Conservation (phyloP, 2,329 filamentous ascomycete species). For the Elsinoe batatas region DNA sequence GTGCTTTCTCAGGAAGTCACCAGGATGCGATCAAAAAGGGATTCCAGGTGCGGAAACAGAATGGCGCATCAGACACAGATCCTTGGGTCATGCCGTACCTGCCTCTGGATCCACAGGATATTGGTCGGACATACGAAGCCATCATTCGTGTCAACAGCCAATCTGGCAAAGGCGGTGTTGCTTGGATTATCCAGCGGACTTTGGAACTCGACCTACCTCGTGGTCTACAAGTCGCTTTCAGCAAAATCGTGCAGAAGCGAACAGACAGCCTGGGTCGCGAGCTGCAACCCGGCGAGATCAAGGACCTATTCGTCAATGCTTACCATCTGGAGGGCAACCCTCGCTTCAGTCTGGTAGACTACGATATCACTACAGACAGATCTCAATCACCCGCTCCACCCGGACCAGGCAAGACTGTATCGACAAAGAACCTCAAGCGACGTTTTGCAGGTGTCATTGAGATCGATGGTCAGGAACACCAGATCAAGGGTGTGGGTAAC, state of each 20-base stretch:
- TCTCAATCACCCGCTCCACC: constrained; percentile 63
- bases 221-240: constrained; percentile 84
- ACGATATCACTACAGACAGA: constrained; percentile 79
- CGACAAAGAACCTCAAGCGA: constrained; percentile 68
- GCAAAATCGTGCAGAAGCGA: constrained; percentile 70
- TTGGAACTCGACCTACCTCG: constrained; percentile 87
- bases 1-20: constrained; percentile 83
- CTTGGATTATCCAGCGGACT: constrained; percentile 85
- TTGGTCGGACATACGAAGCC: constrained; percentile 93
- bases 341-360: constrained; percentile 79
- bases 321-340: constrained; percentile 80
- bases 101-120: constrained; percentile 84
- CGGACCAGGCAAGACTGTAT: constrained; percentile 58
- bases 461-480: constrained; percentile 70
- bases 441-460: constrained; percentile 77
- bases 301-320: constrained; percentile 73
- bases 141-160: constrained; percentile 97
- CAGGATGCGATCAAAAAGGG: constrained; percentile 94
- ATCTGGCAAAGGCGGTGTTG: constrained; percentile 85
- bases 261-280: constrained; percentile 77
- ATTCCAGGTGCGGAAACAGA: constrained; percentile 59
- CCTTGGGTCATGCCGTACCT: constrained; percentile 84
- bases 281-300: constrained; percentile 74
- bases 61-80: constrained; percentile 51
- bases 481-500: constrained; percentile 71